Conservation (phyloP, 345 rosid species). For the Corchorus olitorius region DNA sequence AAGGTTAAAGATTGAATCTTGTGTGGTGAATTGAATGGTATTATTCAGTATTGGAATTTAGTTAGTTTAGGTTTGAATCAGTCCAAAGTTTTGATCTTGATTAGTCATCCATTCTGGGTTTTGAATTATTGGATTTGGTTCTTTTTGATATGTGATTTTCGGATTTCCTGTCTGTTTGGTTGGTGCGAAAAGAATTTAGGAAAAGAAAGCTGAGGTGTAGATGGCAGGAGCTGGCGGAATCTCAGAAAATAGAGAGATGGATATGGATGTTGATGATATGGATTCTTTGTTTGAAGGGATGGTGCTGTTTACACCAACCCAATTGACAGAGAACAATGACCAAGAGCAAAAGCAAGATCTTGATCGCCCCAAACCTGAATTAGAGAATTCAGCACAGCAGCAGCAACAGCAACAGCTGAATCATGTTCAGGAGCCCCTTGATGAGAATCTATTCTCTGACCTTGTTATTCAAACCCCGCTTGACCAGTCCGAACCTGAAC, state of each 20-base stretch:
- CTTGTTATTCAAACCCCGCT: slow-evolving; percentile 56
- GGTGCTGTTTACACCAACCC: slow-evolving; percentile 70
- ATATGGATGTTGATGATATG: slow-evolving; percentile 49
- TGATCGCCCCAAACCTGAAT: slow-evolving; percentile 18
- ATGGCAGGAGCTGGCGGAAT: slow-evolving; percentile 3
- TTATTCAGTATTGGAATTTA: neutral
- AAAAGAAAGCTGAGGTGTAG: slow-evolving; percentile 11
- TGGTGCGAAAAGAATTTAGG: slow-evolving; percentile 2
- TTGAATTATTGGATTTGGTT: neutral
- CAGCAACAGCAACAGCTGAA: slow-evolving; percentile 1
- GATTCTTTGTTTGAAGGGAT: slow-evolving; percentile 92
- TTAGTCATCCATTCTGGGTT: neutral
- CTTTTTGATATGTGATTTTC: slow-evolving; percentile 13
- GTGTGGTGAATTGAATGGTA: too few species aligned
- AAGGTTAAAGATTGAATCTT: neutral
- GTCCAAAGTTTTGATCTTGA: neutral
- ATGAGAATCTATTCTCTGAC: slow-evolving; percentile 84
- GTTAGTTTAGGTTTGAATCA: slow-evolving; percentile 6
- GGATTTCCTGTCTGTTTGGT: neutral
- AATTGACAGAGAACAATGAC: slow-evolving; percentile 24
- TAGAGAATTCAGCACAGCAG: slow-evolving; percentile 20
- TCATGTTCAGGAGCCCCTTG: slow-evolving; percentile 53
- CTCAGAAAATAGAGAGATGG: slow-evolving; percentile 32
- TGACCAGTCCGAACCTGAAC: slow-evolving; percentile 16
- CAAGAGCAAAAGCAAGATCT: slow-evolving; percentile 5